A percentile compares a stretch with the other conserved stretches of the same genome.
These are phyloP conservation scores for Notholithocarpus densiflorus DNA, from an alignment of 306 rosid genomes.

Conservation along the genomic window DNA sequence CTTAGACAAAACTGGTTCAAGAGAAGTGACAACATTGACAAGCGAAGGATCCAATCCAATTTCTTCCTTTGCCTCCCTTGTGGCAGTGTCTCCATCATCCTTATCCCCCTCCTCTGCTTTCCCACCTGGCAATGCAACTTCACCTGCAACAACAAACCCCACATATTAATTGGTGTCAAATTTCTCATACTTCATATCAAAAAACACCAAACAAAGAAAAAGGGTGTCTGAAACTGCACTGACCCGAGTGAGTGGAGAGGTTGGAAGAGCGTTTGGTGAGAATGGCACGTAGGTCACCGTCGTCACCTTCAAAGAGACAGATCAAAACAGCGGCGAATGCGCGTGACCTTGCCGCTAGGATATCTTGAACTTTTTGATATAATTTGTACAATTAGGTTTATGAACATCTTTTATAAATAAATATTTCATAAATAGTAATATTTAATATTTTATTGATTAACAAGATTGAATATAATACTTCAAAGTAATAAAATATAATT, in stretches of 20 bases:
- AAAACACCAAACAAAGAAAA: constrained; percentile 2
- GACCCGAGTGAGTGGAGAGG: constrained; percentile 86
- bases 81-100: constrained; percentile 86
- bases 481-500: too few relatives aligned
- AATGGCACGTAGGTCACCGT: constrained; percentile 84
- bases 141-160: constrained; percentile 52
- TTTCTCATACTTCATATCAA: neutral
- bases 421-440: too few relatives aligned
- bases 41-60: constrained; percentile 87
- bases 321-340: constrained; percentile 77
- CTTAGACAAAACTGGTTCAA: constrained; percentile 93
- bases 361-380: too few relatives aligned
- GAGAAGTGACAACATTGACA: constrained; percentile 71
- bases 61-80: constrained; percentile 88
- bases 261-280: constrained; percentile 78
- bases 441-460: too few relatives aligned
- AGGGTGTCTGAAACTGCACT: constrained; percentile 7
- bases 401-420: too few relatives aligned
- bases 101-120: constrained; percentile 85
- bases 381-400: too few relatives aligned
- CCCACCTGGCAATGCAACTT: constrained; percentile 95
- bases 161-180: neutral
- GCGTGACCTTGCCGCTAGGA: too few relatives aligned
- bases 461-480: too few relatives aligned
- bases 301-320: constrained; percentile 82